Evolutionary conservation across 2,329 filamentous ascomycete genomes (phyloP), one percentile per base, ranked within the genome.

Genomic region (Aureobasidium sp.): DNA sequence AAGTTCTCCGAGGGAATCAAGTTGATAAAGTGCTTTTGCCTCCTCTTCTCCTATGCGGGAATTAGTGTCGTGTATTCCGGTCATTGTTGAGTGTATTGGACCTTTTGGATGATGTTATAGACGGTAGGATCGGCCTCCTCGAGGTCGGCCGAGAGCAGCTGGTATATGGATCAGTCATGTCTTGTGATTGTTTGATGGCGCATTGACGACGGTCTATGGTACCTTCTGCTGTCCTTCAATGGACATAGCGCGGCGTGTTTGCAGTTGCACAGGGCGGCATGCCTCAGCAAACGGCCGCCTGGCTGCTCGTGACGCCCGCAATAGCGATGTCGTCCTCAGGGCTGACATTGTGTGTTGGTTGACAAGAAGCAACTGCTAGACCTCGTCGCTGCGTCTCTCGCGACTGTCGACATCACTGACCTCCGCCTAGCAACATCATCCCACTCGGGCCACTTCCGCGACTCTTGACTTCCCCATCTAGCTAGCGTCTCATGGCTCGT

Each of bases 21-120:
- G 77, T 97, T 97, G 79, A 99, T 96, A 72, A 97, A 99, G 76
- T 97, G 92, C 77, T 96, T 96, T 77, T 99, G 94, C 69, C 94
- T 85, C 68, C 84, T 84, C 84, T 97, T 97, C 81, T 99, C 94
- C 90, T 96, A 66, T 62, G 57, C 50, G 37, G 27, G 53, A 61
- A 56, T 68, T 34, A 66, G 52, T 62, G 48, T 26, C 48, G 24
- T 7, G 29, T 29, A 41, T 48, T 9, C 7, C 6, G 13, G 43
- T 41, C 36, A 17, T 12, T 17, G 17, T 48, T 24, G 34, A 15
- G 4, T 12, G 9, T 36, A 0, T 10, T 76, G 70, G 77, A 95
- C 92, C 83, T 92, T 93, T 76, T 96, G 88, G 69, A 97, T 86
- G 70, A 97, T 97, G 59, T 89, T 86, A 74, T 87, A 96, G 67